phyloP scores from a whole-genome alignment of 495 filamentous ascomycete genomes.

The Penicillium parvum region DNA sequence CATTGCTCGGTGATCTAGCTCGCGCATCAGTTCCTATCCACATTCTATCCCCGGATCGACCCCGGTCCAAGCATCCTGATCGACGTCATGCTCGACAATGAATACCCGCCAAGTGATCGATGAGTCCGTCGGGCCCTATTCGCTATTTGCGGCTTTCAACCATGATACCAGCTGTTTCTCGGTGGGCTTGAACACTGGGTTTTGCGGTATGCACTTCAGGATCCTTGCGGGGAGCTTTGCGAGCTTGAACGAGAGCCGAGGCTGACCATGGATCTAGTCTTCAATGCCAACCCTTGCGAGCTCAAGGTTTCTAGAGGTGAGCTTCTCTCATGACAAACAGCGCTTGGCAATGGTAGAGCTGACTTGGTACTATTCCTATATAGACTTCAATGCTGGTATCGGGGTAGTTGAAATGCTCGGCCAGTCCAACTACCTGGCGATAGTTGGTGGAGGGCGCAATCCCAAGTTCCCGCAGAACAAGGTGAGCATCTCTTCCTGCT shows the following conservation, averaged over 20 bases:
- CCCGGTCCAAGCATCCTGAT: constrained; percentile 1
- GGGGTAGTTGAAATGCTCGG: constrained; percentile 84
- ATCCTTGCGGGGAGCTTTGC: constrained; percentile 5
- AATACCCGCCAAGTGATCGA: constrained; percentile 87
- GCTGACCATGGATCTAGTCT: constrained; percentile 51
- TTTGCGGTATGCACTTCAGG: constrained; percentile 60
- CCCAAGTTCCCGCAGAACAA: constrained; percentile 89
- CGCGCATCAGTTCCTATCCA: too few relatives aligned
- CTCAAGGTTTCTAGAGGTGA: constrained; percentile 65
- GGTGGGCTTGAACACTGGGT: constrained; percentile 81
- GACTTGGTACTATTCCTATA: neutral
- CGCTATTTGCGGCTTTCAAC: constrained; percentile 84
- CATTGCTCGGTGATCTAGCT: too few relatives aligned
- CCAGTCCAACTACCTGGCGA: constrained; percentile 79
- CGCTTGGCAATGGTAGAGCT: neutral
- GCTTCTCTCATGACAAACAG: neutral
- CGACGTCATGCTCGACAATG: constrained; percentile 52
- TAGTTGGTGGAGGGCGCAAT: constrained; percentile 82
- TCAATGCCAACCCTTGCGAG: constrained; percentile 70
- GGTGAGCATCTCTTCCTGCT: constrained; percentile 37
- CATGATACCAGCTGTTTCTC: constrained; percentile 82
- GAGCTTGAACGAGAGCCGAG: neutral
- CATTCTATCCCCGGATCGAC: too few relatives aligned
- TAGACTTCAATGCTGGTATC: constrained; percentile 84
- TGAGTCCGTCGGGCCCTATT: constrained; percentile 64